These are phyloP conservation scores for Hyparrhenia diplandra DNA, from an alignment of 176 grass and related monocot species.

Conservation along the genomic window DNA sequence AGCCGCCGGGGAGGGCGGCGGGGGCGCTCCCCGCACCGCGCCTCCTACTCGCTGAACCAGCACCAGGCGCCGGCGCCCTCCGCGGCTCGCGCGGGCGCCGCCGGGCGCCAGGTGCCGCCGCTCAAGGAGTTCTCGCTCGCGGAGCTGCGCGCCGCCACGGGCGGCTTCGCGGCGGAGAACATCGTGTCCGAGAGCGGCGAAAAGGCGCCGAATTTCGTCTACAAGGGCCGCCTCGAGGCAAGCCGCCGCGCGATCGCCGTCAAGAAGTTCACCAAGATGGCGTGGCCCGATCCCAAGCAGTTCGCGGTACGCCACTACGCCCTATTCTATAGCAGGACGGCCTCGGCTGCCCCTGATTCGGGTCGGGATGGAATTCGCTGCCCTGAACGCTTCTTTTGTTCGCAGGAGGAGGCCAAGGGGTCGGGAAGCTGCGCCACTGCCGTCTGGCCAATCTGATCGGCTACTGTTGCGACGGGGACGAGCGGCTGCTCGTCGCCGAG, in stretches of 20 bases:
- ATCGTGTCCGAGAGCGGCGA: slow-evolving; percentile 97
- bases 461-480: slow-evolving; percentile 96
- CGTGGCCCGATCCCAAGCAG: slow-evolving; percentile 97
- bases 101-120: slow-evolving; percentile 27
- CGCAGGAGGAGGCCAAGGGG: slow-evolving; percentile 89
- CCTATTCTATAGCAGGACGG: background rate
- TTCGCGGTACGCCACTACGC: slow-evolving; percentile 54
- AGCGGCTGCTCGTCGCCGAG: slow-evolving; percentile 93
- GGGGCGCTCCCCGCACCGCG: background rate
- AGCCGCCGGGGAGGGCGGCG: slow-evolving; percentile 30
- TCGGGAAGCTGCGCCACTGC: slow-evolving; percentile 73
- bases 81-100: background rate
- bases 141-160: slow-evolving; percentile 70
- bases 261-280: slow-evolving; percentile 87
- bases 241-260: slow-evolving; percentile 71
- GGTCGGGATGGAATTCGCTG: background rate
- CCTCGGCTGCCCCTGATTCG: background rate
- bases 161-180: slow-evolving; percentile 56
- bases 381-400: background rate
- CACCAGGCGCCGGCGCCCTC: background rate
- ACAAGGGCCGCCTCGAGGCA: slow-evolving; percentile 61
- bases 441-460: slow-evolving; percentile 93
- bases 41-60: slow-evolving; percentile 33
- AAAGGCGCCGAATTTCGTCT: slow-evolving; percentile 93
- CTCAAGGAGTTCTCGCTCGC: slow-evolving; percentile 73